These are phyloP conservation scores for Puccinia triticina DNA, from an alignment of 1,284 basidiomycete species.

Conservation along the genomic window DNA sequence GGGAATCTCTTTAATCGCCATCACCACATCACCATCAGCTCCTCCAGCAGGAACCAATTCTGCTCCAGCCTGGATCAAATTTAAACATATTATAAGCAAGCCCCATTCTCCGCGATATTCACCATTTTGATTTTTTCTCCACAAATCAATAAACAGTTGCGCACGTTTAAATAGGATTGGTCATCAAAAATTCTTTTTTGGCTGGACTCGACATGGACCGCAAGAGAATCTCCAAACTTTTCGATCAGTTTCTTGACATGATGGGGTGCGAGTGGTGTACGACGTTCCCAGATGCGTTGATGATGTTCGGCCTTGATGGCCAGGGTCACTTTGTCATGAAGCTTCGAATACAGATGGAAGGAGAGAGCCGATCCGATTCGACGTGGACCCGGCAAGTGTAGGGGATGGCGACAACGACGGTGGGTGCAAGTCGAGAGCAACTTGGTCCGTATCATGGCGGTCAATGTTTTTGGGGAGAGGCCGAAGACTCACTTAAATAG, in stretches of 20 bases:
- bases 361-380: not conserved
- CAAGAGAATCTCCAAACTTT: constrained; percentile 63
- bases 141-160: constrained; percentile 53
- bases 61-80: constrained; percentile 71
- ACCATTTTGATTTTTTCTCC: constrained; percentile 2
- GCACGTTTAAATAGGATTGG: constrained; percentile 70
- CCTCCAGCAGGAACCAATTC: constrained; percentile 63
- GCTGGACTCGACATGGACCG: constrained; percentile 75
- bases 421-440: not conserved
- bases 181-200: constrained; percentile 72
- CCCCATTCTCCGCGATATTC: not conserved
- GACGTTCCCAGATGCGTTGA: constrained; percentile 79
- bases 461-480: too few species aligned
- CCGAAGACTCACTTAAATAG: too few species aligned
- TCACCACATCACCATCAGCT: constrained; percentile 68
- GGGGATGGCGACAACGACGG: not conserved
- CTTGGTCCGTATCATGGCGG: not conserved
- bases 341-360: not conserved
- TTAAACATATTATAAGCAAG: not conserved
- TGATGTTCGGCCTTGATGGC: constrained; percentile 79
- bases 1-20: constrained; percentile 86
- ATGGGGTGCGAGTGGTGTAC: constrained; percentile 77
- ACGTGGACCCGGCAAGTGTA: not conserved
- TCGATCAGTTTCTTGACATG: constrained; percentile 69
- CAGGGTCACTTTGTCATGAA: constrained; percentile 61